phyloP scores from a whole-genome alignment of 805 yeast species.

The Peterozyma xylosa region DNA sequence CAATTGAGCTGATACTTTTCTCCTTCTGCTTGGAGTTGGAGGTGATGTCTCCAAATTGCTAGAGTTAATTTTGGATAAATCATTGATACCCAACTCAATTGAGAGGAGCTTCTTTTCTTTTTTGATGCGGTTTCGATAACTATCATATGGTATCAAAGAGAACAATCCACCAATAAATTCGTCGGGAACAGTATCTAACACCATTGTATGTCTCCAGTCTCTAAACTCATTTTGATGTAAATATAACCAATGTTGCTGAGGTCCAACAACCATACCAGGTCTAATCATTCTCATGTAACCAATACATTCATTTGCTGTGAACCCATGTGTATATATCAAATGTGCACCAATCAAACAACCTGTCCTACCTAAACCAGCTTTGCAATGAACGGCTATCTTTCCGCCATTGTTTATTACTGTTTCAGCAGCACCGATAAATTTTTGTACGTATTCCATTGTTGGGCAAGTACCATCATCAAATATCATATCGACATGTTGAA shows the following conservation, averaged over 20 bases:
- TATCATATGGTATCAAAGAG: constrained; percentile 56
- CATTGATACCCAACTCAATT: constrained; percentile 18
- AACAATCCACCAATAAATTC: constrained; percentile 60
- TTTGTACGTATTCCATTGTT: constrained; percentile 84
- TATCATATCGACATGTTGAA: constrained; percentile 89
- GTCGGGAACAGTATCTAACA: constrained; percentile 60
- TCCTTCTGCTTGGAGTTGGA: constrained; percentile 69
- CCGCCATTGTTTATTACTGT: constrained; percentile 81
- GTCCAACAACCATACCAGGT: constrained; percentile 99
- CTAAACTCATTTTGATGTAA: constrained; percentile 93
- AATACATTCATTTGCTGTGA: constrained; percentile 94
- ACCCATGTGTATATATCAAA: constrained; percentile 90
- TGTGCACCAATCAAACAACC: constrained; percentile 98
- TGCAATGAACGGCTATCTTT: constrained; percentile 97
- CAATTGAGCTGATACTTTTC: constrained; percentile 61
- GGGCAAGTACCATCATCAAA: constrained; percentile 99
- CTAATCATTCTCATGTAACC: constrained; percentile 94
- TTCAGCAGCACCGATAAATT: constrained; percentile 92
- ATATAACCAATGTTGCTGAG: constrained; percentile 98
- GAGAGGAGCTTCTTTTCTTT: constrained; percentile 12
- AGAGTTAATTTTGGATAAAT: constrained; percentile 2
- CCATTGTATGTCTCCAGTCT: constrained; percentile 94
- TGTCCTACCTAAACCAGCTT: constrained; percentile 96
- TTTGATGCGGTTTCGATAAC: constrained; percentile 46
- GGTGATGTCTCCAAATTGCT: constrained; percentile 37